Percentiles rank a stretch among this genome's conserved stretches.
phyloP scores from a whole-genome alignment of 352 stramenopile genomes.

The Globisporangium spiculum region DNA sequence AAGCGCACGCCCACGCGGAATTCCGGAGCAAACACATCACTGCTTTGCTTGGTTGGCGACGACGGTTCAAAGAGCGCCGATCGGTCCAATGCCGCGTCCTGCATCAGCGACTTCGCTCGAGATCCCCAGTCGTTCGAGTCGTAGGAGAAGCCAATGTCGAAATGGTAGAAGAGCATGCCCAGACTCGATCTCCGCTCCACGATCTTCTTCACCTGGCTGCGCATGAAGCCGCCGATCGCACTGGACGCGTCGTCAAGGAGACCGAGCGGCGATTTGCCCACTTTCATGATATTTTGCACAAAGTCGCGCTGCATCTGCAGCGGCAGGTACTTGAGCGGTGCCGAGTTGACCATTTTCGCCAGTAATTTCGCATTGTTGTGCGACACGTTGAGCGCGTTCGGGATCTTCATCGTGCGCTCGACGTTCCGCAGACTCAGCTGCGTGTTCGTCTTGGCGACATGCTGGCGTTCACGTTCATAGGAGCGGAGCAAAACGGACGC shows the following conservation, averaged over 20 bases:
- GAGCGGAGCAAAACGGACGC: constrained; percentile 49
- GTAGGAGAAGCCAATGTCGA: constrained; percentile 85
- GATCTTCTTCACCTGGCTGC: constrained; percentile 53
- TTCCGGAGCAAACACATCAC: constrained; percentile 37
- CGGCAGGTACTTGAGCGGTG: constrained; percentile 57
- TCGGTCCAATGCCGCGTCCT: constrained; percentile 47
- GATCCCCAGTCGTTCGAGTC: constrained; percentile 35
- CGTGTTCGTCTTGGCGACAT: constrained; percentile 71
- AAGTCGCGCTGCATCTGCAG: constrained; percentile 49
- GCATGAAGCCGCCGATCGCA: constrained; percentile 57
- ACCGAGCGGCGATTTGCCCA: constrained; percentile 64
- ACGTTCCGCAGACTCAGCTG: constrained; percentile 85
- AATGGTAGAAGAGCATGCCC: constrained; percentile 86
- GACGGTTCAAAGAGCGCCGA: constrained; percentile 41
- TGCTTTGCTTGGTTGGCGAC: constrained; percentile 1
- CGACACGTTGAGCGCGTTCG: constrained; percentile 75
- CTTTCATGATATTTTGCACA: constrained; percentile 62
- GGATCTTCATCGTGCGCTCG: constrained; percentile 83
- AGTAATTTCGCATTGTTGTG: constrained; percentile 73
- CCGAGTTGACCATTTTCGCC: constrained; percentile 53
- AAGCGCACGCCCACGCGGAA: constrained; percentile 61
- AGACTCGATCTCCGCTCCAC: constrained; percentile 50
- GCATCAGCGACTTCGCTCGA: constrained; percentile 56
- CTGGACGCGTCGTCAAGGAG: constrained; percentile 46
- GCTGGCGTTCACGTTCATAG: constrained; percentile 81